Percentiles rank a stretch among this genome's conserved stretches.
phyloP scores from a whole-genome alignment of 2,329 filamentous ascomycete species.

The Microsporum canis region DNA sequence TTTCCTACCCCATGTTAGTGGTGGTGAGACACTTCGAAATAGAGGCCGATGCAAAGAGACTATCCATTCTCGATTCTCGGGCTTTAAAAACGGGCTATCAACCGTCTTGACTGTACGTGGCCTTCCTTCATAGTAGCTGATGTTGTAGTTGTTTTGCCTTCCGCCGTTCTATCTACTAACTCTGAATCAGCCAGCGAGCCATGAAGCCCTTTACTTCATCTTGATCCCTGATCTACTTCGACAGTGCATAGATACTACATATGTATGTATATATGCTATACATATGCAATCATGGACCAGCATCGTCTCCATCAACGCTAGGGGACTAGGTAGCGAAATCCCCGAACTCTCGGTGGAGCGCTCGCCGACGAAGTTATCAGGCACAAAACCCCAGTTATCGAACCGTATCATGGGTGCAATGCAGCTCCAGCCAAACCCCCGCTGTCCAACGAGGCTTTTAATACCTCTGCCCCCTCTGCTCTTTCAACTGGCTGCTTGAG shows the following conservation, averaged over 20 bases:
- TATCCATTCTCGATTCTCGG: slow-evolving; percentile 6
- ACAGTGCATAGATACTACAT: too few relatives aligned
- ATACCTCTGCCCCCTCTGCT: neutral
- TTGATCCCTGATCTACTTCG: too few relatives aligned
- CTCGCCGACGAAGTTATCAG: neutral
- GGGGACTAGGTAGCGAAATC: neutral
- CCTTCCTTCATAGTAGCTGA: neutral
- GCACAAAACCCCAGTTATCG: neutral
- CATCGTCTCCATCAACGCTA: neutral
- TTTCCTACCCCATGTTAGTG: slow-evolving; percentile 12
- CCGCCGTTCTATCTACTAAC: neutral
- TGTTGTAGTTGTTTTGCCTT: neutral
- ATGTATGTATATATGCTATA: neutral
- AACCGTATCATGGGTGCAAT: too few relatives aligned
- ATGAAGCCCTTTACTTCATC: neutral
- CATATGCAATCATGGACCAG: neutral
- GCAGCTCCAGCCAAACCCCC: too few relatives aligned
- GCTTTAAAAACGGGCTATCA: slow-evolving; percentile 6
- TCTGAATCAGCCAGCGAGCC: neutral
- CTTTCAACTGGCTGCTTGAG: neutral
- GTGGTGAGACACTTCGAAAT: slow-evolving; percentile 22
- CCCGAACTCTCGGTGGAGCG: neutral
- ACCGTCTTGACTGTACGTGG: neutral
- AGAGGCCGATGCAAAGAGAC: slow-evolving; percentile 11
- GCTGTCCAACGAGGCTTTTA: neutral